phyloP scores from a whole-genome alignment of 257 asterid genomes.

The Ilex aquifolium region DNA sequence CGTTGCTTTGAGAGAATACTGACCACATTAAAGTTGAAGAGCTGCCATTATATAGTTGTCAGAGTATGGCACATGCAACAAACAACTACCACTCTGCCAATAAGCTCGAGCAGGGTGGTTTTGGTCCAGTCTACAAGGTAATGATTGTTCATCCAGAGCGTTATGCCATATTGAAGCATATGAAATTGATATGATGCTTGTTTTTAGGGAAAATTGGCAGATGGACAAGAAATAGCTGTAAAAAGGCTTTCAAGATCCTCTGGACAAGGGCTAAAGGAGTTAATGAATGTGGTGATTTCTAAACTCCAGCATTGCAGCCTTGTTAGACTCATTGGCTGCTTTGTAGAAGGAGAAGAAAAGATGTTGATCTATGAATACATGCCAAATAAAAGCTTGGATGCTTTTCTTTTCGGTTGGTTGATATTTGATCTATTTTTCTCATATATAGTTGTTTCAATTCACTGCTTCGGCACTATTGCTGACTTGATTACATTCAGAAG shows the following conservation, averaged over 20 bases:
- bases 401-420: conserved; percentile 31
- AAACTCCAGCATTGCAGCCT: conserved; percentile 42
- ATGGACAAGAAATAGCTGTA: conserved; percentile 42
- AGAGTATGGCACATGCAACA: conserved; percentile 31
- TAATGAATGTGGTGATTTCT: conserved; percentile 34
- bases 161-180: neutral
- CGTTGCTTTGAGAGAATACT: conserved; percentile 10
- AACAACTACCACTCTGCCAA: conserved; percentile 22
- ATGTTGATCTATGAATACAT: conserved; percentile 42
- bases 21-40: conserved; percentile 22
- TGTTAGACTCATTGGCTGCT: conserved; percentile 33
- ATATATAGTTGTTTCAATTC: neutral
- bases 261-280: conserved; percentile 34
- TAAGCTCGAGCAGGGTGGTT: conserved; percentile 42
- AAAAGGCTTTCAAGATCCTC: conserved; percentile 36
- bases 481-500: neutral
- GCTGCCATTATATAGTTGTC: conserved; percentile 23
- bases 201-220: conserved; percentile 25
- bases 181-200: neutral
- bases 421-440: neutral
- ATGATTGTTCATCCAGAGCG: neutral
- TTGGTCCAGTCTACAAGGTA: conserved; percentile 37
- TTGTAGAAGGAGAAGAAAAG: conserved; percentile 25
- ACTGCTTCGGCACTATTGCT: too few species aligned
- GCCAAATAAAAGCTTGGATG: conserved; percentile 39